Evolutionary conservation across 306 rosid species (phyloP), one percentile per base, ranked within the genome.

Genomic region (Malus fusca): DNA sequence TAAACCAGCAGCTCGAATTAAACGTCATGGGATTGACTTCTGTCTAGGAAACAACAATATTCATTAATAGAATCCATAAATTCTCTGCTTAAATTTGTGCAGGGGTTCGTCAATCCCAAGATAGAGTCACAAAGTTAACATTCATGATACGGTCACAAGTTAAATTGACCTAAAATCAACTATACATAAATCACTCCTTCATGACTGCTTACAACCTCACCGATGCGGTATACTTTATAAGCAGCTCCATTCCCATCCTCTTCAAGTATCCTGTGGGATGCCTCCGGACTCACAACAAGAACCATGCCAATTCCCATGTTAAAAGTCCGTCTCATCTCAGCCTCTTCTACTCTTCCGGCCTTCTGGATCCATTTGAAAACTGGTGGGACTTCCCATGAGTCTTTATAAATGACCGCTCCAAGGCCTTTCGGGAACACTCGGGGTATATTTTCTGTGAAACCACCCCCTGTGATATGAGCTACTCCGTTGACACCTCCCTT

Each of bases 261-360:
- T 18, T 48, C 55, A 35, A 87, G 90, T 75, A 89, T 82, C 80
- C 85, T 79, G 40, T 66, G 23, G 4, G 89, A 82, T 40, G 88
- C 63, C 85, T 89, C 93, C 53, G 79, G 80, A 82, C 83, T 93
- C 80, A 90, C 97, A 23, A 93, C 90, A 63, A 93, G 81, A 79
- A 93, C 91, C 98, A 93, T 93, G 78, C 97, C 98, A 46, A 89
- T 87, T 26, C 98, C 97, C 92, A 91, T 91, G 82, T 91, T 91
- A 66, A 91, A 91, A 3, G 98, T 91, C 43, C 98, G 84, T 71
- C 85, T 86, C 93, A 93, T 93, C 83, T 93, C 96, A 18, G 68
- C 83, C 60, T 87, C 92, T 65, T 91, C 89, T 11, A 89, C 84
- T 55, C 82, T 82, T 74, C 98, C 98, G 4, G 89, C 97, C 98